Base-by-base conservation (phyloP, 345 rosid genomes). In the Salix arbutifolia region DNA sequence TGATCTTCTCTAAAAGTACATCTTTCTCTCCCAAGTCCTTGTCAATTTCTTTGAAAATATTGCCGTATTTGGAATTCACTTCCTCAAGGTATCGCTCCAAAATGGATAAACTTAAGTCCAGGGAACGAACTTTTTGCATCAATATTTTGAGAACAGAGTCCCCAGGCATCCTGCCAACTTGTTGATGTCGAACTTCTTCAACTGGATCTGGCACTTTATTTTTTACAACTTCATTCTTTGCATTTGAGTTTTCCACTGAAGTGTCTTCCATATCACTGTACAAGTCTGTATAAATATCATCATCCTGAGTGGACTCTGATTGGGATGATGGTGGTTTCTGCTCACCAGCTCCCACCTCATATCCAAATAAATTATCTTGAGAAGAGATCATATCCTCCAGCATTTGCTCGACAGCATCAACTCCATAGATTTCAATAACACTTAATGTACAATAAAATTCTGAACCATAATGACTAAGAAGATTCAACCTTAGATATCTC, bases 371-470 rank as follows among this genome's bases (percentile, higher is more conserved):
- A 16, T 83, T 85, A 70, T 85, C 91, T 75, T 91, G 91, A 73
- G 78, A 87, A 35, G 90, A 85, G 65, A 96, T 89, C 89, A 94
- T 84, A 88, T 96, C 99, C 80, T 91, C 98, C 72, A 96, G 85
- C 98, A 94, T 91, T 80, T 90, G 61, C 82, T 96, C 99, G 74
- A 94, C 95, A 18, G 98, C 97, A 85, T 96, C 98, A 56, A 96
- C 98, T 75, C 99, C 98, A 62, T 86, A 94, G 28, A 89, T 97
- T 86, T 94, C 96, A 42, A 94, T 65, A 64, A 89, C 76, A 73
- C 98, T 96, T 67, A 94, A 81, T 1, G 99, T 96, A 79, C 99
- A 96, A 76, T 96, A 96, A 84, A 96, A 94, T 84, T 96, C 99
- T 44, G 91, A 85, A 8, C 99, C 98, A 74, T 90, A 82, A 79